Conservation (phyloP, 352 stramenopile genomes). For the Globisporangium echinulatum region DNA sequence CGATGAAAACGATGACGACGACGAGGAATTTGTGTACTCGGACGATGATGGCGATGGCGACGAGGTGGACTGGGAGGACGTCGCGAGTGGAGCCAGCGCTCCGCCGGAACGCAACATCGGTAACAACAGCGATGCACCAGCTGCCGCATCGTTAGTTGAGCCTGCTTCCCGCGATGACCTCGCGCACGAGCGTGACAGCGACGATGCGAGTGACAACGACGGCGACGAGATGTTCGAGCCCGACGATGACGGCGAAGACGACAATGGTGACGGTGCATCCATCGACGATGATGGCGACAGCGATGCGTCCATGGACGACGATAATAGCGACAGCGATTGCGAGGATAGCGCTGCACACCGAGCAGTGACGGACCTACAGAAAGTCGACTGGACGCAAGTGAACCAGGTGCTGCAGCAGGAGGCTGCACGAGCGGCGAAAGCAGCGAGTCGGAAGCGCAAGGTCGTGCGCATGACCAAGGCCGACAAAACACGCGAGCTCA, state of each 20-base stretch:
- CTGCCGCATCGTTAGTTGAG: too few relatives aligned
- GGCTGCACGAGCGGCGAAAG: conserved; percentile 9
- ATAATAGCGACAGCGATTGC: conserved; percentile 11
- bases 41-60: conserved; percentile 36
- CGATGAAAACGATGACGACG: conserved; percentile 20
- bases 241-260: conserved; percentile 20
- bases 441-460: conserved; percentile 23
- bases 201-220: neutral
- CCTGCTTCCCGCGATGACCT: too few relatives aligned
- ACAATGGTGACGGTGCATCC: conserved; percentile 6
- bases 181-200: neutral
- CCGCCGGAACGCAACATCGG: too few relatives aligned
- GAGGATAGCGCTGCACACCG: conserved; percentile 5
- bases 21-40: conserved; percentile 55
- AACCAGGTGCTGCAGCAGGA: conserved; percentile 43
- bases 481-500: conserved; percentile 56
- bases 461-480: conserved; percentile 46
- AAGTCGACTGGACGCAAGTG: conserved; percentile 66
- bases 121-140: neutral
- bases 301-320: conserved; percentile 7
- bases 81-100: conserved; percentile 3
- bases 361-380: conserved; percentile 19
- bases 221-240: conserved; percentile 8
- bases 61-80: conserved; percentile 63
- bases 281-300: conserved; percentile 6